phyloP scores from a whole-genome alignment of 805 yeast species.

The Debaryomyces hansenii region DNA sequence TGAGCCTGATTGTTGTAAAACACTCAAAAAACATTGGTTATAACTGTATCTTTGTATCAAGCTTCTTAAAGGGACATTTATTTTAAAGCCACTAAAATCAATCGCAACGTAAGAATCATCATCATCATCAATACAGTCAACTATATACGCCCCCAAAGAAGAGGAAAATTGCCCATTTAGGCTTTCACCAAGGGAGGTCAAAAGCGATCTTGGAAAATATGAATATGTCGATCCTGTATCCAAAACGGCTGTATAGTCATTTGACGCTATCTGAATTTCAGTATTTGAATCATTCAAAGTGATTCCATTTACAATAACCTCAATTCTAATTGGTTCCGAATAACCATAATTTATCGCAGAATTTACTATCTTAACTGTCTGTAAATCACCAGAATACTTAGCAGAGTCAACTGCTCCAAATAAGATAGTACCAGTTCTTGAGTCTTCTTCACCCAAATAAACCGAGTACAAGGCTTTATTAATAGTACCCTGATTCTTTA shows the following conservation, averaged over 20 bases:
- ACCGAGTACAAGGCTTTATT: slow-evolving; percentile 25
- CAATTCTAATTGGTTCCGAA: too few species aligned
- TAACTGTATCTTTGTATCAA: not conserved
- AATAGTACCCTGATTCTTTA: slow-evolving; percentile 22
- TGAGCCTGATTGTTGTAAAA: slow-evolving; percentile 7
- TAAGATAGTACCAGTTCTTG: slow-evolving; percentile 6
- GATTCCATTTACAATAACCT: too few species aligned
- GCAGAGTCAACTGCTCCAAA: slow-evolving; percentile 13
- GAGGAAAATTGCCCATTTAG: slow-evolving; percentile 17
- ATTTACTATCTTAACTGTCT: not conserved
- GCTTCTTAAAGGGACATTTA: slow-evolving; percentile 9
- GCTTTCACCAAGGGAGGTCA: slow-evolving; percentile 9
- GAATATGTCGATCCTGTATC: slow-evolving; percentile 28
- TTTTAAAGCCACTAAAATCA: slow-evolving; percentile 38
- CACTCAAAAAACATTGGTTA: slow-evolving; percentile 15
- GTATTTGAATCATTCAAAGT: not conserved
- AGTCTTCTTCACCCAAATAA: slow-evolving; percentile 12
- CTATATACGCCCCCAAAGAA: slow-evolving; percentile 41
- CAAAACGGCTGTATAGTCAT: slow-evolving; percentile 9
- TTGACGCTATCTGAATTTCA: not conserved
- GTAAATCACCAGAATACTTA: slow-evolving; percentile 8
- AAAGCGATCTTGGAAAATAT: slow-evolving; percentile 37
- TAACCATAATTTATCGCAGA: not conserved
- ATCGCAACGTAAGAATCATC: slow-evolving; percentile 14
- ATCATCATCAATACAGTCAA: slow-evolving; percentile 32